phyloP scores from a whole-genome alignment of 768 basidiomycete genomes.

The Termitomyces sp. region DNA sequence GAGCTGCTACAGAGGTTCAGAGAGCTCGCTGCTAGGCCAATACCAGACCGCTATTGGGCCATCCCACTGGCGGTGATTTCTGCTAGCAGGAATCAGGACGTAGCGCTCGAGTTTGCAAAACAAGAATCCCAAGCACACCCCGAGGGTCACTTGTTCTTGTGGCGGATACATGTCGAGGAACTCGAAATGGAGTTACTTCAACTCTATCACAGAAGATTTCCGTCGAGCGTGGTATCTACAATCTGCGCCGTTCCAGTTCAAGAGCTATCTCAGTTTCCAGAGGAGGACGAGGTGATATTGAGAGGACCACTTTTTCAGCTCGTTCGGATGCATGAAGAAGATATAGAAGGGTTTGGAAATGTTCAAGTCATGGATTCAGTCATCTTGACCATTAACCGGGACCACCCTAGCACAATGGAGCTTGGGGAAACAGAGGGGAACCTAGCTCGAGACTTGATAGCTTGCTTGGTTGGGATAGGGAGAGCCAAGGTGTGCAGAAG shows the following conservation, averaged over 20 bases:
- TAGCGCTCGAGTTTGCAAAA: slow-evolving; percentile 14
- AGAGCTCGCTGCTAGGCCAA: slow-evolving; percentile 14
- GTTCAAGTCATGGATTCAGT: slow-evolving; percentile 17
- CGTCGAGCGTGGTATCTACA: slow-evolving; percentile 18
- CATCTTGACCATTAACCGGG: slow-evolving; percentile 19
- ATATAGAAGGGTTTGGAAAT: slow-evolving; percentile 1
- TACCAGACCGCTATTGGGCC: slow-evolving; percentile 20
- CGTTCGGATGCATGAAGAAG: slow-evolving; percentile 13
- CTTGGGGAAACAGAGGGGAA: slow-evolving; percentile 15
- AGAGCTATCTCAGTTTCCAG: slow-evolving; percentile 17
- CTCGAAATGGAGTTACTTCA: slow-evolving; percentile 10
- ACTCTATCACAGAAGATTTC: slow-evolving; percentile 15
- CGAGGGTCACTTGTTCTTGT: slow-evolving; percentile 11
- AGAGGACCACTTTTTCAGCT: slow-evolving; percentile 22
- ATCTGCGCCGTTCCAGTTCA: slow-evolving; percentile 20
- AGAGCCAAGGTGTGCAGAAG: slow-evolving; percentile 17
- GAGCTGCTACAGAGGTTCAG: slow-evolving; percentile 14
- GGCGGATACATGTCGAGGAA: slow-evolving; percentile 16
- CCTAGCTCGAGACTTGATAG: slow-evolving; percentile 14
- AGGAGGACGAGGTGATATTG: slow-evolving; percentile 19
- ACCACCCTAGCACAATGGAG: slow-evolving; percentile 23
- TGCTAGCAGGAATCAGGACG: slow-evolving; percentile 12
- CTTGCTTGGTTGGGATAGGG: slow-evolving; percentile 15
- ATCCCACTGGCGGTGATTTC: slow-evolving; percentile 20
- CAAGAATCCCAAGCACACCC: slow-evolving; percentile 3